Base-by-base conservation (phyloP, 2,329 filamentous ascomycete species). In the Fonsecaea nubica region DNA sequence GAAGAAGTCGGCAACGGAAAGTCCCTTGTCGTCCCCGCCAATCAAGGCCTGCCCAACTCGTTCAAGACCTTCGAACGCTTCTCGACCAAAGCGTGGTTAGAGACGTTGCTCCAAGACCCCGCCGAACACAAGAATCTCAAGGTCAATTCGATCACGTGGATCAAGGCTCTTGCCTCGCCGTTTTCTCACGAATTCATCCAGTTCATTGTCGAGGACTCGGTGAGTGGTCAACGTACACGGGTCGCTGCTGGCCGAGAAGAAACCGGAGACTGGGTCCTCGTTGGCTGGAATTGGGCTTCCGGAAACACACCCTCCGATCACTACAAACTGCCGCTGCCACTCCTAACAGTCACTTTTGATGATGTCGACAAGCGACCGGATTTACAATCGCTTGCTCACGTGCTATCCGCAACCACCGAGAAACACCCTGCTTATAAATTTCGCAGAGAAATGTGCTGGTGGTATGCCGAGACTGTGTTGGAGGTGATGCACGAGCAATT, bases 111-210 rank as follows among this genome's bases (percentile, higher is more conserved):
- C 15, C 35, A 63, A 13, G n/a, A 62, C 12, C 32, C 52, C 2
- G 33, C 60, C 15, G 7, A 54, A 38, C 60, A 48, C 62, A 45
- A 53, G 50, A 32, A 64, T 38, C 65, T 54, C 18, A 61, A 64
- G 25, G 55, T 72, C 52, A 58, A 38, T 18, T 68, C 69, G n/a
- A 64, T 72, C 40, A 71, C 65, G 18, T 72, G 70, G 70, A 65
- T 71, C 52, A 71, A 71, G 52, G 70, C 69, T 10, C 65, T 72
- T 6, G 69, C 69, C 5, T 72, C 69, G 7, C 70, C 67, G 12
- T 69, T 72, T 40, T 71, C 69, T 15, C 70, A 71, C 25, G 70
- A 72, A 58, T 71, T 68, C 42, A 61, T 71, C 21, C 70, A 71
- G 55, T 71, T 71, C 58, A 62, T 72, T 21, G 64, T 68, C 38